phyloP scores from a whole-genome alignment of 2,329 filamentous ascomycete genomes.

The Neurospora sp. region DNA sequence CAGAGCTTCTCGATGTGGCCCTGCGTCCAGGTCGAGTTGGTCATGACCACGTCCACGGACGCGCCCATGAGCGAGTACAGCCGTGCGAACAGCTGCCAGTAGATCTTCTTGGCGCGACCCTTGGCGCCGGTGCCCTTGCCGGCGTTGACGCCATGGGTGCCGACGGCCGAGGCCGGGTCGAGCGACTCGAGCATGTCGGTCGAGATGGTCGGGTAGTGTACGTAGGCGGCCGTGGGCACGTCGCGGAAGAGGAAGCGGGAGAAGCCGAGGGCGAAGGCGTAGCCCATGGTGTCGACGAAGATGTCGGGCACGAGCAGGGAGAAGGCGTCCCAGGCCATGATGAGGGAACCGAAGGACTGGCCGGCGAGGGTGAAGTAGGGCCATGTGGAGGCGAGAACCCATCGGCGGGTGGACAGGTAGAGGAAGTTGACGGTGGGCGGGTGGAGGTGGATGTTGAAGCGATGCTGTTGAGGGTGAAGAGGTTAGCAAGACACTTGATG shows the following conservation, averaged over 20 bases:
- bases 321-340: slow-evolving; percentile 88
- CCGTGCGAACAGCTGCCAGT: slow-evolving; percentile 79
- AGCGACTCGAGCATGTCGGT: slow-evolving; percentile 92
- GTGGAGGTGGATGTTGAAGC: slow-evolving; percentile 89
- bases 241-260: slow-evolving; percentile 70
- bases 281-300: slow-evolving; percentile 97
- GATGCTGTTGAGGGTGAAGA: slow-evolving; percentile 41
- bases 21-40: slow-evolving; percentile 93
- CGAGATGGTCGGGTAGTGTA: slow-evolving; percentile 96
- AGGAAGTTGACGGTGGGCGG: slow-evolving; percentile 76
- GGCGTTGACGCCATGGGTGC: slow-evolving; percentile 67
- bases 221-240: slow-evolving; percentile 83
- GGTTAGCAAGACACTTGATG: neutral
- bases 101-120: slow-evolving; percentile 63
- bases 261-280: slow-evolving; percentile 79
- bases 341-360: slow-evolving; percentile 81
- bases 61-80: slow-evolving; percentile 77
- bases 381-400: slow-evolving; percentile 79
- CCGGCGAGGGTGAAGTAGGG: slow-evolving; percentile 86
- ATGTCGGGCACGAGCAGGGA: slow-evolving; percentile 85
- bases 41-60: slow-evolving; percentile 89
- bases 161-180: slow-evolving; percentile 48
- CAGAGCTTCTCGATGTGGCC: slow-evolving; percentile 72
- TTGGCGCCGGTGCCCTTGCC: slow-evolving; percentile 65
- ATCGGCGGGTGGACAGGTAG: slow-evolving; percentile 79